Evolutionary conservation across 352 stramenopile species (phyloP), one percentile per base, ranked within the genome.

Genomic region (Globisporangium recalcitrans): DNA sequence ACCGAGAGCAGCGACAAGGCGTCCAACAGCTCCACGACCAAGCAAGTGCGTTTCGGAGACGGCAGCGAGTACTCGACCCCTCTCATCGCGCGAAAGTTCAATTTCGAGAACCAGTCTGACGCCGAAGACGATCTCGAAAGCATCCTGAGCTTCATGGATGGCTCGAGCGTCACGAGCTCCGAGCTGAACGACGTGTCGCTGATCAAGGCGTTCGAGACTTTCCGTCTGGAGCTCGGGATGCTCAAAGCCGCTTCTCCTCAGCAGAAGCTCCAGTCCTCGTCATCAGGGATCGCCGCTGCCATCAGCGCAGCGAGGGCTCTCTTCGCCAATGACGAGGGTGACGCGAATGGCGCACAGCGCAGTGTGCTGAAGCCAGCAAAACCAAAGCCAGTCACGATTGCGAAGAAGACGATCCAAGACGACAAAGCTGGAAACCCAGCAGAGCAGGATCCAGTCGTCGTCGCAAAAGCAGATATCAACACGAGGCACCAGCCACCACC

Each of bases 131-230:
- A 57, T 14, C 40, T 72, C 6, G 67, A 69, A 14, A 86, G 73
- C 36, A 22, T 65, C 2, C 51, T 85, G 42, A 88, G 80, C 52
- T 80, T 87, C 56, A 65, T 88, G 9, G 71, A 60, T 7, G 78
- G 74, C 38, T 85, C 80, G 1, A 87, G 74, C 22, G 62, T 90
- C 38, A 66, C 63, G 29, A 90, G 80, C 34, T 27, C 64, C 0
- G 80, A 87, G 44, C 69, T 90, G 22, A 87, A 82, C 48, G 71
- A 83, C 57, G 62, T 60, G 24, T 90, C 80, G 16, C 78, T 90
- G 38, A 32, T 87, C 22, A 68, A 60, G 10, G 77, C 80, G 24
- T 89, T 89, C 24, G 56, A 74, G 3, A 66, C 58, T 4, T 86
- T 86, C 52, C 73, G 77, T 42, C 61, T 57, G 0, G 77, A 82